phyloP scores from a whole-genome alignment of 2,329 filamentous ascomycete species.

The Aspergillus thermomutatus region DNA sequence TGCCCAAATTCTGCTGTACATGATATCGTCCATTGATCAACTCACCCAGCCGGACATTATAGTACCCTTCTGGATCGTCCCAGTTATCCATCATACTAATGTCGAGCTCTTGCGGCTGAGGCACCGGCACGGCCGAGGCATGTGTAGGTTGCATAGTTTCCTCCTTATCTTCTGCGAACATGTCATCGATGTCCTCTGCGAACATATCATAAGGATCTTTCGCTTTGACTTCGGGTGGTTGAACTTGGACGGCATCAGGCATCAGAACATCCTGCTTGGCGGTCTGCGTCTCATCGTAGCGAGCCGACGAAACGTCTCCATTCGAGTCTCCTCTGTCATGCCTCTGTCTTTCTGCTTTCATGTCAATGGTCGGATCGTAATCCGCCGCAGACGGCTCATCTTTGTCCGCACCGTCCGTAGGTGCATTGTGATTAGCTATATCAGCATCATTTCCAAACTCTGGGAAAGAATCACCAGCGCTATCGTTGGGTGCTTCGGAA shows the following conservation, averaged over 20 bases:
- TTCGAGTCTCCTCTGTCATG: constrained; percentile 63
- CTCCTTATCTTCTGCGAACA: constrained; percentile 76
- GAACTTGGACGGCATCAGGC: constrained; percentile 37
- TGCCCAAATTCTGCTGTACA: constrained; percentile 80
- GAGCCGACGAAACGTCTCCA: constrained; percentile 51
- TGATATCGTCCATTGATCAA: constrained; percentile 85
- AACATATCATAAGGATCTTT: constrained; percentile 63
- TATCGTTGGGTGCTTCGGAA: constrained; percentile 47
- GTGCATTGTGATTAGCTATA: constrained; percentile 55
- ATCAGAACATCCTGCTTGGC: constrained; percentile 52
- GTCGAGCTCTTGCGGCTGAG: constrained; percentile 57
- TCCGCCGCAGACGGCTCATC: constrained; percentile 88
- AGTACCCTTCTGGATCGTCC: constrained; percentile 94
- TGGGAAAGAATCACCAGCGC: constrained; percentile 54
- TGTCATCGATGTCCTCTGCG: constrained; percentile 69
- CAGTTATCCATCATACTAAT: constrained; percentile 83
- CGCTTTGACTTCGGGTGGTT: constrained; percentile 39
- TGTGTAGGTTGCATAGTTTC: constrained; percentile 50
- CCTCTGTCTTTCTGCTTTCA: constrained; percentile 75
- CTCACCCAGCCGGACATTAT: constrained; percentile 90
- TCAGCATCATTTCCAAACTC: constrained; percentile 65
- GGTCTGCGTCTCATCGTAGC: constrained; percentile 58
- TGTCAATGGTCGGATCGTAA: constrained; percentile 85
- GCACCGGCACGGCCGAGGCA: constrained; percentile 48
- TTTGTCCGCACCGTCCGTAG: constrained; percentile 47